Conservation (phyloP, 2,329 filamentous ascomycete genomes). For the Sphaceloma murrayae region DNA sequence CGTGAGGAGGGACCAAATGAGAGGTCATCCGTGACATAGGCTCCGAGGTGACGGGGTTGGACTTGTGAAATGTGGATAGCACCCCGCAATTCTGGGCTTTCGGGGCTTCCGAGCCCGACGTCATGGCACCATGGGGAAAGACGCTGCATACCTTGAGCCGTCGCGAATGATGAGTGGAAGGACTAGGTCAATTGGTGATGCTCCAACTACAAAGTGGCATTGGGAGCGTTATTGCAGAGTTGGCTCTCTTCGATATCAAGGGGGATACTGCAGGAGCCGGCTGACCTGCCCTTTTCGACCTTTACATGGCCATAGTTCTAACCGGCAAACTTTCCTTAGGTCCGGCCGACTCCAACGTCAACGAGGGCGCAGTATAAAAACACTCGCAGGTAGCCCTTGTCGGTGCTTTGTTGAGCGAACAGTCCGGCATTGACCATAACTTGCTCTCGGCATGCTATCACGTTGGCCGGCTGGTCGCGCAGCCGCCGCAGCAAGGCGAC, state of each 20-base stretch:
- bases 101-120: neutral
- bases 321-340: conserved; percentile 12
- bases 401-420: neutral
- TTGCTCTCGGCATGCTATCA: neutral
- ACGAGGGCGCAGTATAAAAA: neutral
- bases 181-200: conserved; percentile 4
- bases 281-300: too few relatives aligned
- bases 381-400: neutral
- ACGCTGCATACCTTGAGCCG: neutral
- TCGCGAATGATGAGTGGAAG: too few relatives aligned
- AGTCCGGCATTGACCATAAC: neutral
- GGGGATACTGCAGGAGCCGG: too few relatives aligned
- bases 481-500: neutral
- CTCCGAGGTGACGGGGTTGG: too few relatives aligned
- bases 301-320: too few relatives aligned
- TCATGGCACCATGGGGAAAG: neutral
- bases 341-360: conserved; percentile 6
- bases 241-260: neutral
- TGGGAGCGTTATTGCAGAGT: too few relatives aligned
- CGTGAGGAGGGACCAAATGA: too few relatives aligned
- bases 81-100: conserved; percentile 9
- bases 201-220: too few relatives aligned
- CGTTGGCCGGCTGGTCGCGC: neutral
- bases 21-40: too few relatives aligned
- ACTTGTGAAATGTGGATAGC: conserved; percentile 6